phyloP scores from a whole-genome alignment of 2,329 filamentous ascomycete species.

The Geosmithia putterillii region DNA sequence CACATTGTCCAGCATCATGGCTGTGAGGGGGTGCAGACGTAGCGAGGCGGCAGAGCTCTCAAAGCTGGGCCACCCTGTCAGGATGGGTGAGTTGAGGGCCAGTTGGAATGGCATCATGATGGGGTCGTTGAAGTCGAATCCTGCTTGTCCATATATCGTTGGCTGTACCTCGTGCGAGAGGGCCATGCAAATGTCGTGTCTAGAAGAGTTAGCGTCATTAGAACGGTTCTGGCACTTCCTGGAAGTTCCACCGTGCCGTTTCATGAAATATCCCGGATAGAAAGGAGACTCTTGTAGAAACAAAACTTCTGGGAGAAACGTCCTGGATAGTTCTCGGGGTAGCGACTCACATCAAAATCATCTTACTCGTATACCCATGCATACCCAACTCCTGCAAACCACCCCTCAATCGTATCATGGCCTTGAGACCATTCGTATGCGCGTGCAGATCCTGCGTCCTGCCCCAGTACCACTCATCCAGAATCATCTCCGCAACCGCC shows the following conservation, averaged over 20 bases:
- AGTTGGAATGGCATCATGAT: conserved; percentile 26
- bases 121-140: conserved; percentile 28
- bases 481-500: conserved; percentile 33
- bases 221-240: too few species aligned
- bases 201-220: too few species aligned
- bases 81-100: conserved; percentile 33
- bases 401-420: conserved; percentile 34
- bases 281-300: too few species aligned
- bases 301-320: neutral
- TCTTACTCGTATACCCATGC: conserved; percentile 32
- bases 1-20: conserved; percentile 38
- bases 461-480: conserved; percentile 44
- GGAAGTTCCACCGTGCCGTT: too few species aligned
- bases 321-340: neutral
- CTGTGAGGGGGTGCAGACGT: conserved; percentile 30
- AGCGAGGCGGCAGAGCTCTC: conserved; percentile 24
- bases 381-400: conserved; percentile 32
- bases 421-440: conserved; percentile 32
- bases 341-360: conserved; percentile 30
- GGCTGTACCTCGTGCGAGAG: conserved; percentile 32
- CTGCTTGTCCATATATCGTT: conserved; percentile 23
- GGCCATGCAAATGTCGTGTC: conserved; percentile 34
- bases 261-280: too few species aligned
- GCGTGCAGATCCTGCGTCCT: conserved; percentile 28
- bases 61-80: conserved; percentile 28